Evolutionary conservation across 495 filamentous ascomycete genomes (phyloP), one percentile per base, ranked within the genome.

Genomic region (Tuber umbilicatum): DNA sequence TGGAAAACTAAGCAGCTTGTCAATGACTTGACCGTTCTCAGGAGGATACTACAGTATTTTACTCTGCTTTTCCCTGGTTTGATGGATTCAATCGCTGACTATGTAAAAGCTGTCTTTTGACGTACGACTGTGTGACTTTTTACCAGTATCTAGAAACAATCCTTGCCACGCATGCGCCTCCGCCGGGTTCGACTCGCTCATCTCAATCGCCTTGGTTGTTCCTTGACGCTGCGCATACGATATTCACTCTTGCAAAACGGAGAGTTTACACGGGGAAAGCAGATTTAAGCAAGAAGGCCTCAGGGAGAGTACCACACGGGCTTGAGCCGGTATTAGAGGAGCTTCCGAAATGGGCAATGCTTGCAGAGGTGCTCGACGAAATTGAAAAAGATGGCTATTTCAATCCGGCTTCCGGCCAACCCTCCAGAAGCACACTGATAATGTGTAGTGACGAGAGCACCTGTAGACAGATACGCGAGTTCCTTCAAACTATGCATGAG

Each of bases 141-240:
- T 88, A 96, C 74, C 91, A 94, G 79, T 94, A 97, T 82, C 87
- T 99, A 19, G 95, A 99, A 81, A 97, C 93, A 2, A 94, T 99
- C 68, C 89, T 97, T 31, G 92, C 96, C 17, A 92, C 94, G 14
- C 92, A 97, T 82, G 89, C 91, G 73, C 94, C 95, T 2, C 91
- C 93, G 35, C 92, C 94, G 68, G 94, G 94, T 0, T 92, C 93
- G 9, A 97, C 91, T 35, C 89, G 90, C 73, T 91, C 96, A 82
- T 94, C 89, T 41, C 93, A 97, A 78, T 94, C 94, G 3, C 95
- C 95, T 0, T 99, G 95, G 95, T 87, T 98, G 16, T 98, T 97
- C 81, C 88, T 97, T 21, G 95, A 98, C 83, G 94, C 94, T 37
- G 95, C 95, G 5, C 92, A 97, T 83, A 93, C 91, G 45, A 93